Evolutionary conservation across 345 rosid genomes (phyloP), one percentile per base, ranked within the genome.

Genomic region (Streptanthus diversifolius): DNA sequence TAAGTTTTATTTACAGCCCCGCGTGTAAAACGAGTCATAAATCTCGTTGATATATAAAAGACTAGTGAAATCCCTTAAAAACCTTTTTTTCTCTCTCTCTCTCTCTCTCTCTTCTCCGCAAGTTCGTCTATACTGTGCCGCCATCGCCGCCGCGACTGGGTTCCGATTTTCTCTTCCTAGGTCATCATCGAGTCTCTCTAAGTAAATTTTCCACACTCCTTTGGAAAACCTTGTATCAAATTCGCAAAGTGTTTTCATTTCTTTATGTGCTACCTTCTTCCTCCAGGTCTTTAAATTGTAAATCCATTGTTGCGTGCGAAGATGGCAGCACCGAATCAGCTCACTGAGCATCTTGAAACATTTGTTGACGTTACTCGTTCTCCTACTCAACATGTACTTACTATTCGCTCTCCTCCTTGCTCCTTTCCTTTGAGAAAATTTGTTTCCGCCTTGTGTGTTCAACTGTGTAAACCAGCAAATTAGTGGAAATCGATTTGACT

Each of bases 321-420:
- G 67, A 91, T 89, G 95, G 80, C 85, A 6, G 80, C 82, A 64
- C 68, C 74, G 47, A 83, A 47, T 68, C 82, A 80, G 59, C 77
- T 91, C 73, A 79, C 73, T 75, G 87, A 59, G 55, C 79, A 86
- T 81, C 77, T 91, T 58, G 97, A 87, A 73, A 75, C 87, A 24
- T 91, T 74, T 73, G 86, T 91, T 32, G 89, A 87, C 63, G 57
- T 80, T 2, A 77, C 93, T 65, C 83, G 84, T 55, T 80, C 93
- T 63, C 66, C 83, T 35, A 29, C 74, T 47, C 85, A 84, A 40
- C 95, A 89, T 88, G 97, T 91, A 33, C 39, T 24, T 6, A 19
- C 29, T 48, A 32, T 25, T 0, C 5, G 3, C 7, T 40, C 21
- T 43, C 75, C 47, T 57, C 59, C 13, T 10, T 17, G 4, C 24